Percentiles rank a stretch among this genome's conserved stretches.
phyloP scores from a whole-genome alignment of 345 rosid species.

The Melaleuca alternifolia region DNA sequence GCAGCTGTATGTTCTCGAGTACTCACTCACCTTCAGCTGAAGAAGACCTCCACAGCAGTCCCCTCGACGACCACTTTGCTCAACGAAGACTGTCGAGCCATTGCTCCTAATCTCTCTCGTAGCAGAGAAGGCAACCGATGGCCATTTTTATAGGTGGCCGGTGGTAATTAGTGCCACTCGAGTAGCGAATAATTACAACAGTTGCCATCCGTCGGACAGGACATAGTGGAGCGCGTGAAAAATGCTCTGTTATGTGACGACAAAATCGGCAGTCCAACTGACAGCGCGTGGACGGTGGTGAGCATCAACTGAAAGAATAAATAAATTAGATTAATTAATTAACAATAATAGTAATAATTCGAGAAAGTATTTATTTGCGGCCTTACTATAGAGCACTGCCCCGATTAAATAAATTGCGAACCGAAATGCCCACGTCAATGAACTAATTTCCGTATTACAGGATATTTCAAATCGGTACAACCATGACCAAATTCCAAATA shows the following conservation, averaged over 20 bases:
- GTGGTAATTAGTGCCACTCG: not conserved
- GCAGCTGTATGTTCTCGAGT: not conserved
- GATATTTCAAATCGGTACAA: too few species aligned
- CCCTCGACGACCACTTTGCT: not conserved
- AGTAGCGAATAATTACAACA: not conserved
- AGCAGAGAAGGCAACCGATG: not conserved
- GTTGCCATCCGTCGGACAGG: not conserved
- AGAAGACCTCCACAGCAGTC: not conserved
- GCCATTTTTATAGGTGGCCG: not conserved
- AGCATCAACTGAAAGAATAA: not conserved
- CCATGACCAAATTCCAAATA: too few species aligned
- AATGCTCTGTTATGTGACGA: fast-evolving
- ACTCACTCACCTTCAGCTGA: not conserved
- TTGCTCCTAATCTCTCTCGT: not conserved
- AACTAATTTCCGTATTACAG: too few species aligned
- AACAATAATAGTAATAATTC: too few species aligned
- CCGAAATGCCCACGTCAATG: too few species aligned
- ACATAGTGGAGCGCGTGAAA: not conserved
- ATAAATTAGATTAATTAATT: too few species aligned
- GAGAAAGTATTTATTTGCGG: too few species aligned
- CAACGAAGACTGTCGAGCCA: not conserved
- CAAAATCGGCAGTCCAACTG: not conserved
- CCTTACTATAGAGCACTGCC: too few species aligned
- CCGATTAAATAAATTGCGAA: too few species aligned
- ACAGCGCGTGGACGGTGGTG: not conserved